These are phyloP conservation scores for Hemerocallis citrina DNA, from an alignment of 106 monocot species.

Conservation along the genomic window DNA sequence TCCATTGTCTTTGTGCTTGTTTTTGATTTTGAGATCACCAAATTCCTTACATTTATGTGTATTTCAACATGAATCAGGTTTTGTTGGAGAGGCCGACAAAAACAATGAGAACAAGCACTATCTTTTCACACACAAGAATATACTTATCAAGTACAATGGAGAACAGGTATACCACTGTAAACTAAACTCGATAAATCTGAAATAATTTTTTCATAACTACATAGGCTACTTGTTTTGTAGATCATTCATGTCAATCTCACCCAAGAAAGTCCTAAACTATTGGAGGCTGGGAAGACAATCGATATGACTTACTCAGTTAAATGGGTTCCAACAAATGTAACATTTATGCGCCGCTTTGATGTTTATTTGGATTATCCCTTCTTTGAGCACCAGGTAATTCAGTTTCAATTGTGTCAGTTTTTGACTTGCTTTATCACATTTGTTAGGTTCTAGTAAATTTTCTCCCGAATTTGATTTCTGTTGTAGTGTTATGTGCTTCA, in stretches of 20 bases:
- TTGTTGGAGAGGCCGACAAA: constrained; percentile 86
- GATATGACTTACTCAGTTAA: constrained; percentile 96
- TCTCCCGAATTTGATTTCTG: no score
- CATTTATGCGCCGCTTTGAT: constrained; percentile 95
- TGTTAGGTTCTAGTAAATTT: no score
- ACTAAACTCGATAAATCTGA: background rate
- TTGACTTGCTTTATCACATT: no score
- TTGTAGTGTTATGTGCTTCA: no score
- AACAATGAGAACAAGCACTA: constrained; percentile 80
- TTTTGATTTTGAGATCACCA: background rate
- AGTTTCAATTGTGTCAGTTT: no score
- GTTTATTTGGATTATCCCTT: constrained; percentile 95
- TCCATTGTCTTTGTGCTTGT: background rate
- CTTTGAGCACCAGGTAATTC: constrained; percentile 93
- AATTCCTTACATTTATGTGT: background rate
- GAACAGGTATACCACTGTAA: constrained; percentile 44
- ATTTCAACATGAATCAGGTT: constrained; percentile 35
- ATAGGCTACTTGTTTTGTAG: constrained; percentile 26
- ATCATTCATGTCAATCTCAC: constrained; percentile 98
- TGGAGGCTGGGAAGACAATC: constrained; percentile 72
- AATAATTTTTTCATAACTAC: background rate
- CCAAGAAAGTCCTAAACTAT: constrained; percentile 66
- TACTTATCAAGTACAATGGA: constrained; percentile 64
- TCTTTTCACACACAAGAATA: constrained; percentile 87
- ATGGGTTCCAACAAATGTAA: constrained; percentile 63